Evolutionary conservation across 371 early-diverging fungal genomes (phyloP).

Genomic region (Cokeromyces recurvatus): DNA sequence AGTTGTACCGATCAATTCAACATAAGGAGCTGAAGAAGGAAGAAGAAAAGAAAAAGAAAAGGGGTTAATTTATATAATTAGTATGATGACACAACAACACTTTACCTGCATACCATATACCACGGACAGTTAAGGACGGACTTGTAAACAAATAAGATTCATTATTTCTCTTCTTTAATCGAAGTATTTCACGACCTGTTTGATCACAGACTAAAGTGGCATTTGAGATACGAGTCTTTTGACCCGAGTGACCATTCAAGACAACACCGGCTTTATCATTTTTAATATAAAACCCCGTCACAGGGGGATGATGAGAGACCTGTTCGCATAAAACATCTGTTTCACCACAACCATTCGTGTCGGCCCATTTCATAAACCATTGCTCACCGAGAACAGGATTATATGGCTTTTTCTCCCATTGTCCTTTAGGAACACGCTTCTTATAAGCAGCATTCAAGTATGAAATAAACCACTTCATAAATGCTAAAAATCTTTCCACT

Average conservation of each 20-base stretch:
- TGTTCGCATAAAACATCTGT: constrained; percentile 67
- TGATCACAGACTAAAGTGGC: constrained; percentile 44
- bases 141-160: constrained; percentile 38
- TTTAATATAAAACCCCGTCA: constrained; percentile 60
- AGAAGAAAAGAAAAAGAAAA: not conserved
- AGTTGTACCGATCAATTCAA: constrained; percentile 69
- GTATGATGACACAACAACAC: too few relatives aligned
- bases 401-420: constrained; percentile 78
- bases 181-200: constrained; percentile 30
- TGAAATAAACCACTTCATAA: constrained; percentile 73
- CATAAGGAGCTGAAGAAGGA: constrained; percentile 46
- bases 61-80: not conserved
- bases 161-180: constrained; percentile 18
- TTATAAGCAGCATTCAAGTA: constrained; percentile 68
- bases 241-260: constrained; percentile 68
- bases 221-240: constrained; percentile 37
- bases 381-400: constrained; percentile 83
- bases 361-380: constrained; percentile 62
- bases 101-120: constrained; percentile 49
- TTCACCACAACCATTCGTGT: constrained; percentile 60
- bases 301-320: constrained; percentile 76
- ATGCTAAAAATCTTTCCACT: constrained; percentile 60
- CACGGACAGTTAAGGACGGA: constrained; percentile 41
- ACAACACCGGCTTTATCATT: constrained; percentile 61
- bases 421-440: constrained; percentile 41